phyloP scores from a whole-genome alignment of 768 basidiomycete genomes.

The Cystofilobasidium bisporidii region DNA sequence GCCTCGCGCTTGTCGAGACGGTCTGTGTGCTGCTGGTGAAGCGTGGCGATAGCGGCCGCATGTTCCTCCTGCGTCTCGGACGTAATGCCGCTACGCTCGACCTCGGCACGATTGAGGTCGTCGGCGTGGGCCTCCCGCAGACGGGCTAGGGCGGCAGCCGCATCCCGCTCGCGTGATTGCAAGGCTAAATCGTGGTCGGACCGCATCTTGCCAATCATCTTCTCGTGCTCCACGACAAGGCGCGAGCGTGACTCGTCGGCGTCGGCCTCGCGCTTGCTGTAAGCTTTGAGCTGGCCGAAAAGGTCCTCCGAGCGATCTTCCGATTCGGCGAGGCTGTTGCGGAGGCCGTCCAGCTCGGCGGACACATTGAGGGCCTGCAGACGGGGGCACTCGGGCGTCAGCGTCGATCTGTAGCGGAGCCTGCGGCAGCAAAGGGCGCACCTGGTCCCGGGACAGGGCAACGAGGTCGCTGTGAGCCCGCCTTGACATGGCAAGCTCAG shows the following conservation, averaged over 20 bases:
- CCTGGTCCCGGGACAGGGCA: slow-evolving; percentile 75
- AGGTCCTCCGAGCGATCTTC: slow-evolving; percentile 39
- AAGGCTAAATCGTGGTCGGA: slow-evolving; percentile 51
- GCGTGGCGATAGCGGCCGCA: slow-evolving; percentile 51
- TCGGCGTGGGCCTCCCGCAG: slow-evolving; percentile 66
- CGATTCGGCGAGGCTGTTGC: slow-evolving; percentile 24
- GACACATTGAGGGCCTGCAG: slow-evolving; percentile 73
- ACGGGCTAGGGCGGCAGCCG: slow-evolving; percentile 56
- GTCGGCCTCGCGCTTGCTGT: slow-evolving; percentile 45
- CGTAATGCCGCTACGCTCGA: slow-evolving; percentile 61
- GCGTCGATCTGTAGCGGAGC: too few species aligned
- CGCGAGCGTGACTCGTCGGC: slow-evolving; percentile 29
- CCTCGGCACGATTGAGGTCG: slow-evolving; percentile 63
- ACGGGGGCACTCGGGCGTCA: background rate
- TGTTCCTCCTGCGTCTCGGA: slow-evolving; percentile 65
- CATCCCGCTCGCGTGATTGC: slow-evolving; percentile 53
- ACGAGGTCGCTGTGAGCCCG: slow-evolving; percentile 74
- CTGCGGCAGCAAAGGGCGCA: too few species aligned
- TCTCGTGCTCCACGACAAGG: slow-evolving; percentile 26
- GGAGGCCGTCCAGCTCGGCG: slow-evolving; percentile 59
- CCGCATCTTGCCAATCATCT: slow-evolving; percentile 39
- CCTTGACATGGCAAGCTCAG: slow-evolving; percentile 52
- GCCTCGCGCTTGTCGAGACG: background rate
- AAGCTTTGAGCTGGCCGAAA: slow-evolving; percentile 33
- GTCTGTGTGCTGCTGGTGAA: slow-evolving; percentile 52